These are phyloP conservation scores for Aspergillus sp. DNA, from an alignment of 2,329 filamentous ascomycete genomes.

Conservation along the genomic window DNA sequence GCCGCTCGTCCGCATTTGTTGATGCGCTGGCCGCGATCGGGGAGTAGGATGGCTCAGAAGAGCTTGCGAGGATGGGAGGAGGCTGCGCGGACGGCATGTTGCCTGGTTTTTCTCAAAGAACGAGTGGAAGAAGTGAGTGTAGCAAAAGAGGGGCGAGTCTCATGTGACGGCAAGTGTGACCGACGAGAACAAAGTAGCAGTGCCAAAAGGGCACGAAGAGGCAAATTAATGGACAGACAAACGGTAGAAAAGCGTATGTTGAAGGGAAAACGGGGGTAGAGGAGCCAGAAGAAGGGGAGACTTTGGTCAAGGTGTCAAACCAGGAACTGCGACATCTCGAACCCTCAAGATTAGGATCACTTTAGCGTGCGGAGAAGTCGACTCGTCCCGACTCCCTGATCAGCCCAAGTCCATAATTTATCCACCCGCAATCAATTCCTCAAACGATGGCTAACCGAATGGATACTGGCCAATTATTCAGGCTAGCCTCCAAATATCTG, in stretches of 20 bases:
- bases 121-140: slow-evolving; percentile 6
- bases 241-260: background rate
- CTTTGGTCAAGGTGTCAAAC: background rate
- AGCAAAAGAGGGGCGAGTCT: slow-evolving; percentile 10
- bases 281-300: background rate
- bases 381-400: background rate
- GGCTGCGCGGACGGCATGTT: slow-evolving; percentile 29
- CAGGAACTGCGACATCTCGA: slow-evolving; percentile 4
- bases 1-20: slow-evolving; percentile 29
- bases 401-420: background rate
- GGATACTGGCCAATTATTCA: background rate
- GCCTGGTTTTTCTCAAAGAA: slow-evolving; percentile 3
- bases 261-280: background rate
- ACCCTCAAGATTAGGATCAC: background rate
- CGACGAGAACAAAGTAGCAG: background rate
- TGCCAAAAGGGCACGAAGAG: background rate
- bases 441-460: background rate
- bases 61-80: slow-evolving; percentile 24
- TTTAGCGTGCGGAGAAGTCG: slow-evolving; percentile 13
- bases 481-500: background rate
- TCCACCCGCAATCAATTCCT: background rate
- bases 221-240: slow-evolving; percentile 6
- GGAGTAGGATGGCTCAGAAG: slow-evolving; percentile 25
- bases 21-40: slow-evolving; percentile 19
- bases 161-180: slow-evolving; percentile 15